phyloP scores from a whole-genome alignment of 306 rosid species.

The Citrullus mucosospermus region DNA sequence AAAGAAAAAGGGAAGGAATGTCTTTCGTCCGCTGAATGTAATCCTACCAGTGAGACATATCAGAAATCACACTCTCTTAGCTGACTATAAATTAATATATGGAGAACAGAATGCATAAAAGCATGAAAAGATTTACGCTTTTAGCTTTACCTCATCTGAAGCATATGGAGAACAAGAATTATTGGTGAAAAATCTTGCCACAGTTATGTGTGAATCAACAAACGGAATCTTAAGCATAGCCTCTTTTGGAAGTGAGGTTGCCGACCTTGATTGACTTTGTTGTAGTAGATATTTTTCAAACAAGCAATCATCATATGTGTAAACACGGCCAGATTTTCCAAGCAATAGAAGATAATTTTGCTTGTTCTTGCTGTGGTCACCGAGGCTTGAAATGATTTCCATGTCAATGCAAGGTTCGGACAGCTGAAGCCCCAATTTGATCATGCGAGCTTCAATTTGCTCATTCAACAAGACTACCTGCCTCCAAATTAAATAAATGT shows the following conservation, averaged over 20 bases:
- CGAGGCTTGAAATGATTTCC: conserved; percentile 52
- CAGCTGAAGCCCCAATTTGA: conserved; percentile 59
- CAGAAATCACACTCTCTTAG: conserved; percentile 7
- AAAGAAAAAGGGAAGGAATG: conserved; percentile 47
- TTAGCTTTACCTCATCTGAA: conserved; percentile 50
- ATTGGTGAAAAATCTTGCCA: conserved; percentile 46
- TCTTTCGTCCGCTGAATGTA: conserved; percentile 36
- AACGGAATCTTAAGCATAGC: conserved; percentile 63
- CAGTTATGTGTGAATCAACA: conserved; percentile 51
- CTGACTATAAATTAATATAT: background rate
- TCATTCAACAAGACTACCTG: conserved; percentile 75
- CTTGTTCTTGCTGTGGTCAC: conserved; percentile 60
- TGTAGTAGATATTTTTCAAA: conserved; percentile 71
- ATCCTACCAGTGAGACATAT: conserved; percentile 33
- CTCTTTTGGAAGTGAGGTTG: conserved; percentile 57
- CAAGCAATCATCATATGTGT: conserved; percentile 52
- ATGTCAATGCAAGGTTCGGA: conserved; percentile 54
- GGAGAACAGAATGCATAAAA: background rate
- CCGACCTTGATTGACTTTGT: conserved; percentile 57
- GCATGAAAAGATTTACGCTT: background rate
- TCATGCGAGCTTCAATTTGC: conserved; percentile 54
- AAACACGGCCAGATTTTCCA: conserved; percentile 61
- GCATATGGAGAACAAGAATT: conserved; percentile 21
- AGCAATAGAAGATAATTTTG: conserved; percentile 50
- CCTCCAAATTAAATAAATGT: conserved; percentile 7